Conservation (phyloP, 768 basidiomycete genomes). For the Amanita pallidorosea region DNA sequence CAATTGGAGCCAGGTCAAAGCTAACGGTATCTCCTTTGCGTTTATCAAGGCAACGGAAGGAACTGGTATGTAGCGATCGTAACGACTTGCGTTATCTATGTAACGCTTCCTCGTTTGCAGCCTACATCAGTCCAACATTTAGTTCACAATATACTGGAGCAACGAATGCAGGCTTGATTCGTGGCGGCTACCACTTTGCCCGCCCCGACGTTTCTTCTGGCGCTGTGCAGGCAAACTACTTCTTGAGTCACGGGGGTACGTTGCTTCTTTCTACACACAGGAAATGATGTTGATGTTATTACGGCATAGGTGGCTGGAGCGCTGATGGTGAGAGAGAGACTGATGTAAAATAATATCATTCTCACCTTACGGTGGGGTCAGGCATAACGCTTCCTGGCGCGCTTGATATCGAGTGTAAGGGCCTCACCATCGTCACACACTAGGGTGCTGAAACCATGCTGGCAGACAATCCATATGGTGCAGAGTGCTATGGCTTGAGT, state of each 20-base stretch:
- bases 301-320: conserved; percentile 35
- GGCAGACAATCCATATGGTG: conserved; percentile 44
- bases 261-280: not conserved
- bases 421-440: not conserved
- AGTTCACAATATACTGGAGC: conserved; percentile 43
- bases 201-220: conserved; percentile 43
- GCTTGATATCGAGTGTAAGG: conserved; percentile 51
- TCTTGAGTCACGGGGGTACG: conserved; percentile 45
- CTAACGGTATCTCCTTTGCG: conserved; percentile 41
- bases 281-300: not conserved
- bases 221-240: conserved; percentile 48
- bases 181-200: conserved; percentile 54
- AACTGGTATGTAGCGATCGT: conserved; percentile 26
- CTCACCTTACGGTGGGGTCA: not conserved
- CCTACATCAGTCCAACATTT: conserved; percentile 34
- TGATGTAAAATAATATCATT: conserved; percentile 6
- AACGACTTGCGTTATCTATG: not conserved
- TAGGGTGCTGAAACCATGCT: not conserved
- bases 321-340: conserved; percentile 21
- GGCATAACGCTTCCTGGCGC: conserved; percentile 50
- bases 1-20: conserved; percentile 40
- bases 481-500: conserved; percentile 43
- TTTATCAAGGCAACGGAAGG: conserved; percentile 66
- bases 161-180: conserved; percentile 42
- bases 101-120: conserved; percentile 8